Conservation (phyloP, 371 early-diverging fungal genomes). For the Paraphysoderma sedebokerense region DNA sequence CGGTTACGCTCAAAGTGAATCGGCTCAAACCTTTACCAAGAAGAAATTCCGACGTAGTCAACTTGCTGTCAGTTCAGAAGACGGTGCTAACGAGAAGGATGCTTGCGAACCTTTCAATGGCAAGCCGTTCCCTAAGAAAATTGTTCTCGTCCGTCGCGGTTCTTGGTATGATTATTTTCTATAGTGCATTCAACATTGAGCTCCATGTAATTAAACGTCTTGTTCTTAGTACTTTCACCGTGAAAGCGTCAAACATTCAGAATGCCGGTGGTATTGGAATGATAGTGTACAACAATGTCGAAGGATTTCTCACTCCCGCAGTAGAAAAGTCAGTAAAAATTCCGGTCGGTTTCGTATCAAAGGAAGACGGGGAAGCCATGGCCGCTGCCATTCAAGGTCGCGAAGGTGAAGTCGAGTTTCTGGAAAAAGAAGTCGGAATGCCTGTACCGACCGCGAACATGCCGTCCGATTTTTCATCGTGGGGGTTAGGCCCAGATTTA, state of each 20-base stretch:
- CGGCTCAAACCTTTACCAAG: too few relatives aligned
- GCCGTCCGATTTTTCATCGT: slow-evolving; percentile 19
- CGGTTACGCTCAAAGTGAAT: not conserved
- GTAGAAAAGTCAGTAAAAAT: slow-evolving; percentile 9
- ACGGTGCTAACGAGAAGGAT: slow-evolving; percentile 13
- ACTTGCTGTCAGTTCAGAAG: not conserved
- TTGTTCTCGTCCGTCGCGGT: slow-evolving; percentile 36
- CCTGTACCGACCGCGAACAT: slow-evolving; percentile 14
- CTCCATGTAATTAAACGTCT: too few relatives aligned
- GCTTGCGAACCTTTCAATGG: slow-evolving; percentile 22
- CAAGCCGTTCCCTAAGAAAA: slow-evolving; percentile 10
- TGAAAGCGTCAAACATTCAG: slow-evolving; percentile 21
- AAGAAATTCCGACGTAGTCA: too few relatives aligned
- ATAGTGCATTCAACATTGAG: too few relatives aligned
- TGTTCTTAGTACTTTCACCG: slow-evolving; percentile 34
- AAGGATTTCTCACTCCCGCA: slow-evolving; percentile 10
- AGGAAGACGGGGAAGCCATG: slow-evolving; percentile 11
- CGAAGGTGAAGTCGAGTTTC: slow-evolving; percentile 5
- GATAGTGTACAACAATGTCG: slow-evolving; percentile 14
- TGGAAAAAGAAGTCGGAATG: slow-evolving; percentile 4
- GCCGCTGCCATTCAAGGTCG: slow-evolving; percentile 4
- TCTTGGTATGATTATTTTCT: too few relatives aligned
- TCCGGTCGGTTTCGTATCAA: slow-evolving; percentile 14
- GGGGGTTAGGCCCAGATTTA: not conserved
- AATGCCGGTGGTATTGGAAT: slow-evolving; percentile 24